A percentile compares a stretch with the other conserved stretches of the same genome.
phyloP scores from a whole-genome alignment of 2,329 filamentous ascomycete species.

The Colletotrichum zoysiae region DNA sequence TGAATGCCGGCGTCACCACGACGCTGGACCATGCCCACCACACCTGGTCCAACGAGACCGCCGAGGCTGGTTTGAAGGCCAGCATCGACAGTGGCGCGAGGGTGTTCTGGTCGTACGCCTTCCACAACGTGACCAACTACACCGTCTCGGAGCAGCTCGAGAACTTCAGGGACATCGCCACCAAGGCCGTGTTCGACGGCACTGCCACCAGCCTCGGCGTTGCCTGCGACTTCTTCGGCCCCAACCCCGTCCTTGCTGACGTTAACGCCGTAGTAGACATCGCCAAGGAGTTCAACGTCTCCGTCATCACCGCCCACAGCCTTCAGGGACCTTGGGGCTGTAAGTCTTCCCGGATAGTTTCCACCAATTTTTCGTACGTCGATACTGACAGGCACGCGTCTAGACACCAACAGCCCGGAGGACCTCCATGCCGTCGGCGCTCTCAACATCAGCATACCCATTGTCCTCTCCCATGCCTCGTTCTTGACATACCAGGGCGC shows the following conservation, averaged over 20 bases:
- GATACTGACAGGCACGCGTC: background rate
- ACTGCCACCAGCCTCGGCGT: constrained; percentile 55
- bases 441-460: constrained; percentile 59
- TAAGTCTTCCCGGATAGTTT: constrained; percentile 42
- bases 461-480: constrained; percentile 65
- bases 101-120: constrained; percentile 60
- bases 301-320: constrained; percentile 61
- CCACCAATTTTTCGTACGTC: background rate
- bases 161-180: constrained; percentile 54
- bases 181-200: constrained; percentile 44
- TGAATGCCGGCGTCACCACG: constrained; percentile 67
- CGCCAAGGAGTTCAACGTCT: constrained; percentile 54
- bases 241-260: constrained; percentile 46
- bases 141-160: constrained; percentile 52
- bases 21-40: constrained; percentile 66
- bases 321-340: constrained; percentile 55
- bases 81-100: constrained; percentile 62
- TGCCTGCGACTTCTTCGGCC: constrained; percentile 56
- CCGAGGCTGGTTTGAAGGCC: constrained; percentile 60
- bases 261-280: constrained; percentile 51
- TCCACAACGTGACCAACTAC: constrained; percentile 53
- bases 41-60: constrained; percentile 57
- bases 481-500: constrained; percentile 57
- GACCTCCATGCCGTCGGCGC: constrained; percentile 52
- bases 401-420: constrained; percentile 54